Percentiles rank a stretch among this genome's conserved stretches.
These are phyloP conservation scores for Zasmidium angulare DNA, from an alignment of 2,329 filamentous ascomycete genomes.

Conservation along the genomic window DNA sequence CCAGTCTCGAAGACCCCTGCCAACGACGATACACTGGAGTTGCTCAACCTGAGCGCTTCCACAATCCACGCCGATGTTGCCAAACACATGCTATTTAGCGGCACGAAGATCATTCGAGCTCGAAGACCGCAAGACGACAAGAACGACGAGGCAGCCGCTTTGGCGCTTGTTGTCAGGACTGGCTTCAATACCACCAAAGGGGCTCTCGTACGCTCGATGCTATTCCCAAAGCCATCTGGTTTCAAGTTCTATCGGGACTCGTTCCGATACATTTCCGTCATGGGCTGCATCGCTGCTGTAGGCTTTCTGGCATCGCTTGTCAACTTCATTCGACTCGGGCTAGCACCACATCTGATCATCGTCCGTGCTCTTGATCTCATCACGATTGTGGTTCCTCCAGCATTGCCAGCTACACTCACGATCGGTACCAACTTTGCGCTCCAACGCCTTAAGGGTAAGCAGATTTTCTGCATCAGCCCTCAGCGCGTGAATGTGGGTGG, in stretches of 20 bases:
- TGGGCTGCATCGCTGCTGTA: constrained; percentile 80
- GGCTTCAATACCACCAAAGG: constrained; percentile 98
- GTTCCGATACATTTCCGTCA: constrained; percentile 96
- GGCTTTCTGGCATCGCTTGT: constrained; percentile 89
- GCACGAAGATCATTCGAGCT: constrained; percentile 91
- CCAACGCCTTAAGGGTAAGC: constrained; percentile 77
- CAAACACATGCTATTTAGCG: constrained; percentile 88
- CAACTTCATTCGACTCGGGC: constrained; percentile 82
- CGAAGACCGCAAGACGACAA: constrained; percentile 82
- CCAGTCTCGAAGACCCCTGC: constrained; percentile 91
- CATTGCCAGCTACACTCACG: constrained; percentile 87
- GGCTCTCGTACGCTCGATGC: constrained; percentile 91
- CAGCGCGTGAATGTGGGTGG: constrained; percentile 96
- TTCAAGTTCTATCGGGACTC: constrained; percentile 99
- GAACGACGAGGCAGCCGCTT: constrained; percentile 82
- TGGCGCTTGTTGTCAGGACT: constrained; percentile 89
- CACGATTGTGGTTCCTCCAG: constrained; percentile 95
- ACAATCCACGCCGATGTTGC: constrained; percentile 81
- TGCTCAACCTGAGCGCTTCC: constrained; percentile 75
- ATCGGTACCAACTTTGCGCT: constrained; percentile 97
- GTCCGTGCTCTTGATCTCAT: constrained; percentile 91
- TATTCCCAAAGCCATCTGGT: constrained; percentile 95
- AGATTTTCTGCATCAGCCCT: constrained; percentile 97
- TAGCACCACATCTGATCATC: constrained; percentile 88
- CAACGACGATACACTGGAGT: constrained; percentile 72